phyloP scores from a whole-genome alignment of 306 rosid species.

The Delonix regia region DNA sequence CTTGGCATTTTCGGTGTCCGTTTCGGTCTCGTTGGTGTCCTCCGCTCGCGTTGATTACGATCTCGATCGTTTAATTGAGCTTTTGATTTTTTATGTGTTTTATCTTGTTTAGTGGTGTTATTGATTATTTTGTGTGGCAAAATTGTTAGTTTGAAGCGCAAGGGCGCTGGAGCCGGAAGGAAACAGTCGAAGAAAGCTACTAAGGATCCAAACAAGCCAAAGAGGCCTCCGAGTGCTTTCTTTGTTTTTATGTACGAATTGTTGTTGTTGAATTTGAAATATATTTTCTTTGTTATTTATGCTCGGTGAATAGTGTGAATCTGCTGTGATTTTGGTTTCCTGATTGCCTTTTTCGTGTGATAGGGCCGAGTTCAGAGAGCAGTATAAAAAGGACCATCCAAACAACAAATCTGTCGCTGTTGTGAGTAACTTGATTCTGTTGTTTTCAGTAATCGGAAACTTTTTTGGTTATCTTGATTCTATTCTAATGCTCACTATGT shows the following conservation, averaged over 20 bases:
- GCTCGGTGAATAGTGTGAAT: too few species aligned
- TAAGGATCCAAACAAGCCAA: slow-evolving; percentile 94
- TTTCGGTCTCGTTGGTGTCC: not conserved
- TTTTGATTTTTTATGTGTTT: too few species aligned
- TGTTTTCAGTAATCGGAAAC: not conserved
- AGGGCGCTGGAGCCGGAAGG: slow-evolving; percentile 66
- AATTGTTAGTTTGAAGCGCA: slow-evolving; percentile 68
- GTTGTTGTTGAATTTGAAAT: not conserved
- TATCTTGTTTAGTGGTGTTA: too few species aligned
- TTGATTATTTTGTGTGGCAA: not conserved
- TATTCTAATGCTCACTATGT: not conserved
- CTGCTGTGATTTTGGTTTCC: too few species aligned
- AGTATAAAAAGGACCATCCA: slow-evolving; percentile 77
- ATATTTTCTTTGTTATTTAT: not conserved
- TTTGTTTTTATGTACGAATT: slow-evolving; percentile 79
- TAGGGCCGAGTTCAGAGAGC: slow-evolving; percentile 85
- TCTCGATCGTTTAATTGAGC: slow-evolving; percentile 14
- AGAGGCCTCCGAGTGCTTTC: slow-evolving; percentile 95
- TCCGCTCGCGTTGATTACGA: not conserved
- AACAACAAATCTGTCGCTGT: slow-evolving; percentile 71
- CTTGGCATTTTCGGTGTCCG: not conserved
- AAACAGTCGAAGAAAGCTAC: slow-evolving; percentile 64
- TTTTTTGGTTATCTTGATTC: not conserved
- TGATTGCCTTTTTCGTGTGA: not conserved
- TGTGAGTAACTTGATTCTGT: slow-evolving; percentile 46